Evolutionary conservation across 306 rosid species (phyloP), one percentile per base, ranked within the genome.

Genomic region (Quercus robur): DNA sequence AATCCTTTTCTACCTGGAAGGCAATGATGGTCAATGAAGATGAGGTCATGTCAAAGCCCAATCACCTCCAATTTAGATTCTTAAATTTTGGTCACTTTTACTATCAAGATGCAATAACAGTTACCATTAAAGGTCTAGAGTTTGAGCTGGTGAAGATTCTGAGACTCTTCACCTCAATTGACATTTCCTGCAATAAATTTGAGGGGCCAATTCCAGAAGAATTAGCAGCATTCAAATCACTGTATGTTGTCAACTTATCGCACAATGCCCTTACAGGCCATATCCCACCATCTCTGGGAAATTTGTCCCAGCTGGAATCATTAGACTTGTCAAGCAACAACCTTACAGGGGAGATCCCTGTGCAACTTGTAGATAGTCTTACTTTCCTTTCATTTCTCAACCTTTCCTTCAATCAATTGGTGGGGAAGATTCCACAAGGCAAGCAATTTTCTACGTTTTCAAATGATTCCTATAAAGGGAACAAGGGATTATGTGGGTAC

Each of bases 371-470:
- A 63, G 69, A 62, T 4, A 33, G 17, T 0, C 18, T 86, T 2
- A 25, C 6, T 5, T 88, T 86, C 51, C 78, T 86, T 10, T 54
- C 69, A 2, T 51, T 74, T 23, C 9, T 86, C 28, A 86, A 88
- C 10, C 83, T 86, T 14, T 83, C 89, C 0, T 59, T 31, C 7
- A 90, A 87, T 78, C 85, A 70, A 7, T 26, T 87, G 3, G 81
- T 10, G 1, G 87, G 90, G 2, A 69, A 3, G 56, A 89, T 89
- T 35, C 85, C 87, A 0, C 25, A 51, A 1, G 70, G 85, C 2
- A 81, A 82, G n/a, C 92, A 89, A 70, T 55, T 88, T 18, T 74
- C 58, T n/a, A 26, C 89, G 46, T 89, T 89, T 61, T n/a, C 38
- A n/a, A 31, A 25, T 59, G 41, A 33, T 68, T 85, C 85, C 2